Conservation (phyloP, 441 rosid genomes). For the Syzygium malaccense region DNA sequence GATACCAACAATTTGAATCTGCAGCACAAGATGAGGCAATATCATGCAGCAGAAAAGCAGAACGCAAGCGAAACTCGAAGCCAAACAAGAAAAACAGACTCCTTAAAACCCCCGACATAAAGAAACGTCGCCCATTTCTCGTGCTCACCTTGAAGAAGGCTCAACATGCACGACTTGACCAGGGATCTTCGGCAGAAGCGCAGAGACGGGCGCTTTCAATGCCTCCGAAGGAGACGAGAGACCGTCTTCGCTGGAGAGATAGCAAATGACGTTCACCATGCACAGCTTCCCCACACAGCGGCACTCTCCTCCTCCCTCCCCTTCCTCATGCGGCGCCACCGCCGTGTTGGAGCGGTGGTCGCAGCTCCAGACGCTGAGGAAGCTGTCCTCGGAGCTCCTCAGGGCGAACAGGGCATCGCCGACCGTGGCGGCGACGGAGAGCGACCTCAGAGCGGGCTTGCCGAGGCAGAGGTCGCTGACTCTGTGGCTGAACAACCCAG, state of each 20-base stretch:
- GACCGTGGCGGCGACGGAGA: conserved; percentile 40
- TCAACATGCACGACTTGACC: conserved; percentile 53
- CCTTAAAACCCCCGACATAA: not conserved
- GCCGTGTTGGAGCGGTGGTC: conserved; percentile 15
- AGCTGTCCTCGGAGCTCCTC: conserved; percentile 45
- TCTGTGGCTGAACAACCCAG: conserved; percentile 43
- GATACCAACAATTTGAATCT: not conserved
- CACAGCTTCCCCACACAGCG: conserved; percentile 72
- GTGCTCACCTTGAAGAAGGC: conserved; percentile 13
- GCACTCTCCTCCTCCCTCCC: conserved; percentile 14
- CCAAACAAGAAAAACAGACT: not conserved
- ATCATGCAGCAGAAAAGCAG: not conserved
- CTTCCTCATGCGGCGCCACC: not conserved
- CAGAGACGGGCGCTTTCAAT: conserved; percentile 48
- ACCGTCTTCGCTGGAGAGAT: conserved; percentile 48
- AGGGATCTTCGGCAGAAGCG: conserved; percentile 37
- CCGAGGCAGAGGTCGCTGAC: conserved; percentile 85
- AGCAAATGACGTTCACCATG: conserved; percentile 79
- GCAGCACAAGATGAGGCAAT: not conserved
- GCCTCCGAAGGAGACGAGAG: conserved; percentile 44
- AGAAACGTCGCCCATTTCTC: not conserved
- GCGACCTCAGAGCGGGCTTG: conserved; percentile 65
- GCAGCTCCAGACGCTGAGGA: conserved; percentile 56
- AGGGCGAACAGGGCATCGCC: conserved; percentile 46
- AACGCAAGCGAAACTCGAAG: not conserved